Evolutionary conservation across 2,329 filamentous ascomycete genomes (phyloP), one percentile per base, ranked within the genome.

Genomic region (Aureobasidium melanogenum): DNA sequence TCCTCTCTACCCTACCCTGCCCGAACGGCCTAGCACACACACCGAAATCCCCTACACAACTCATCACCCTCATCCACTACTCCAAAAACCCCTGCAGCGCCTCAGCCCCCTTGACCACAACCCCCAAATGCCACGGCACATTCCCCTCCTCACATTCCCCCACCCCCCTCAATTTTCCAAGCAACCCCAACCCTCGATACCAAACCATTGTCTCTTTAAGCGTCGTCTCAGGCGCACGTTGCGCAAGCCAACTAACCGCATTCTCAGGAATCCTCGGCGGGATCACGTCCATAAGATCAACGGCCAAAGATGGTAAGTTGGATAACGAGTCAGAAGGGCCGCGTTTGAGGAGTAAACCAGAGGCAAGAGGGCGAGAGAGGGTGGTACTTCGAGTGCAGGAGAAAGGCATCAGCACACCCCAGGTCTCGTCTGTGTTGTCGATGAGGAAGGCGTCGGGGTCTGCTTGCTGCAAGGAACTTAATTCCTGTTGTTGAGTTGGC

Each of bases 61-160:
- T n/a, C n/a, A n/a, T 7, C 30, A 30, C 28, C 28, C 9, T 32
- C 30, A 10, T 0, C 30, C 30, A 9, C 50, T 54, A 64, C 14
- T 64, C 63, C 38, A 65, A 51, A 44, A 65, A 65, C 30, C 63
- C 63, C 8, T 67, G 68, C 69, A 93, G 72, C 22, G 82, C 86
- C 70, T 83, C 78, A 4, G 85, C 84, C 2, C 83, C 87, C 73
- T 87, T 87, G 72, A 88, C 82, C 2, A 85, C 88, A 19, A 83
- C 86, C 14, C 84, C 86, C 63, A 93, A 77, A 77, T 93, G 89
- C 87, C 89, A 90, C 19, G 89, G 89, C 67, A 88, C 76, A n/a
- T 85, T 79, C 17, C 75, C 75, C 68, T 36, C 32, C 14, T 36
- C 10, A 15, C 41, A 8, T 14, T 8, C 12, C 9, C 22, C 2